phyloP scores from a whole-genome alignment of 23 red algal species.

The Rhodosorus marinus region DNA sequence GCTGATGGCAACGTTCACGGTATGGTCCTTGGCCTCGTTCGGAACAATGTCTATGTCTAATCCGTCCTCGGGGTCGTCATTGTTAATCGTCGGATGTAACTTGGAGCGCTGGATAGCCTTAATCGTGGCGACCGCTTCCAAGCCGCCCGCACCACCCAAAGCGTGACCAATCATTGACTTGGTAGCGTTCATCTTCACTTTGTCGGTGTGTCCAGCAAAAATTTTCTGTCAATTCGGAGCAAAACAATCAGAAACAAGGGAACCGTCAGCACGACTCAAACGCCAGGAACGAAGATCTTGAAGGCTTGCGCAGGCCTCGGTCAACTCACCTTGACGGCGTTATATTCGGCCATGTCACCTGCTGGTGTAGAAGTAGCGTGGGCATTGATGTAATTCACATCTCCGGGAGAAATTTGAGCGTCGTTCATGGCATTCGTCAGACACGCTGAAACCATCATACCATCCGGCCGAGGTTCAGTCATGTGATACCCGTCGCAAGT shows the following conservation, averaged over 20 bases:
- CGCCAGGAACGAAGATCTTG: neutral
- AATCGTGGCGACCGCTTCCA: conserved; percentile 85
- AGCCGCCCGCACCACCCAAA: conserved; percentile 71
- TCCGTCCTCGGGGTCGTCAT: conserved; percentile 27
- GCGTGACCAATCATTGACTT: conserved; percentile 98
- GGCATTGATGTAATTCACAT: conserved; percentile 95
- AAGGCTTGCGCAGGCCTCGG: neutral
- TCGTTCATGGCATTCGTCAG: conserved; percentile 50
- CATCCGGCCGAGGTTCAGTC: conserved; percentile 82
- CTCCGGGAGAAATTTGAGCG: conserved; percentile 25
- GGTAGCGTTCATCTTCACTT: conserved; percentile 88
- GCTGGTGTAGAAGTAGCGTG: conserved; percentile 91
- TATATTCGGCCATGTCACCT: conserved; percentile 91
- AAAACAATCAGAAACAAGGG: neutral
- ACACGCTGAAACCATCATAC: conserved; percentile 44
- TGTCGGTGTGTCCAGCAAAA: conserved; percentile 45
- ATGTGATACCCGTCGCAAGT: conserved; percentile 87
- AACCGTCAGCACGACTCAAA: neutral
- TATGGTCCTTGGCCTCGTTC: conserved; percentile 54
- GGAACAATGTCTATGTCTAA: conserved; percentile 89
- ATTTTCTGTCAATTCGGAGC: conserved; percentile 17
- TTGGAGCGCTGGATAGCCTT: conserved; percentile 85
- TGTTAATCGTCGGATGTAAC: conserved; percentile 84
- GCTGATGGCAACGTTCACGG: conserved; percentile 58
- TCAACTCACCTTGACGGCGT: no score